phyloP scores from a whole-genome alignment of 1,284 basidiomycete genomes.

The Meripilus lineatus region DNA sequence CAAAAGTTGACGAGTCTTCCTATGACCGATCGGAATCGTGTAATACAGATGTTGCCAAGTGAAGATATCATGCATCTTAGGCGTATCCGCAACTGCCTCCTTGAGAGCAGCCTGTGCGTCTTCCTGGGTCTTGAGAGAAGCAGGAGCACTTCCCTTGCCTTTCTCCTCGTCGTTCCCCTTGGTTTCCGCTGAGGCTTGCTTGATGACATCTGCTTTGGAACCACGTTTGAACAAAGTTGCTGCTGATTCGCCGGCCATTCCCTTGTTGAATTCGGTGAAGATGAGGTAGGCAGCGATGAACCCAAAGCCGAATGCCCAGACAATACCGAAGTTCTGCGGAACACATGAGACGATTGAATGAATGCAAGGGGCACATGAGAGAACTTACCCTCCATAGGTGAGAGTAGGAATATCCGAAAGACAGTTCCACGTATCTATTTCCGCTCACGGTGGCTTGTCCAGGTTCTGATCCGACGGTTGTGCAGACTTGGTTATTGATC shows the following conservation, averaged over 20 bases:
- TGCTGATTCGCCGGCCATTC: slow-evolving; percentile 25
- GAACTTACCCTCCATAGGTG: slow-evolving; percentile 65
- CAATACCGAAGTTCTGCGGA: slow-evolving; percentile 50
- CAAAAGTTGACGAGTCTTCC: slow-evolving; percentile 54
- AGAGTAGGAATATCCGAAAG: slow-evolving; percentile 56
- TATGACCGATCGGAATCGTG: slow-evolving; percentile 53
- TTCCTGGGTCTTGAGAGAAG: background rate
- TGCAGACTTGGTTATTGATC: slow-evolving; percentile 55
- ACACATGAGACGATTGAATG: background rate
- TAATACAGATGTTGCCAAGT: slow-evolving; percentile 64
- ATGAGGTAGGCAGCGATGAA: slow-evolving; percentile 45
- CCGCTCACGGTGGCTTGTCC: slow-evolving; percentile 46
- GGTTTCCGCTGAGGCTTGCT: slow-evolving; percentile 5
- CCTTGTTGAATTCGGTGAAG: slow-evolving; percentile 46
- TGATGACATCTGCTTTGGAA: slow-evolving; percentile 17
- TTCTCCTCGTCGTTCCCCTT: slow-evolving; percentile 21
- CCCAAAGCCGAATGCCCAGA: slow-evolving; percentile 45
- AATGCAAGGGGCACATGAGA: background rate
- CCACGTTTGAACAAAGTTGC: slow-evolving; percentile 42
- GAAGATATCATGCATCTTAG: slow-evolving; percentile 42
- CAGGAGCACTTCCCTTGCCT: background rate
- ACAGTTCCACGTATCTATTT: slow-evolving; percentile 47
- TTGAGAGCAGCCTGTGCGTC: background rate
- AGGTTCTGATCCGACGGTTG: slow-evolving; percentile 47
- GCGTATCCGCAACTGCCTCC: slow-evolving; percentile 12